A percentile compares a stretch with the other conserved stretches of the same genome.
Conservation (phyloP, 1,139 yeast species). For the Yamadazyma dushanensis region DNA sequence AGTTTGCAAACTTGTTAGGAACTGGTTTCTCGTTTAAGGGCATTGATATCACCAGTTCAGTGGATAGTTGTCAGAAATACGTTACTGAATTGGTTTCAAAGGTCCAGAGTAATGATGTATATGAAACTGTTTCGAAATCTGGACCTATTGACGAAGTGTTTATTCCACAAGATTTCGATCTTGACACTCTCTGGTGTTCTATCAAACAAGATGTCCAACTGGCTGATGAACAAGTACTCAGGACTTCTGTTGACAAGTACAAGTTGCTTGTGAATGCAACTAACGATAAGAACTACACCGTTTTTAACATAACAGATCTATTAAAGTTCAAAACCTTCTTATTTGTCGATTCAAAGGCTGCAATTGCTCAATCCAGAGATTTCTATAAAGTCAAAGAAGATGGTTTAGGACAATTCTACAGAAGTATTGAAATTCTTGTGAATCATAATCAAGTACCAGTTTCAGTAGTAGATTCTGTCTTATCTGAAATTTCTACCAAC, state of each 20-base stretch:
- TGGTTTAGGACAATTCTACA: conserved; percentile 35
- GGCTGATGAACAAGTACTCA: conserved; percentile 26
- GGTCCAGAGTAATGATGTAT: conserved; percentile 8
- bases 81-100: conserved; percentile 1
- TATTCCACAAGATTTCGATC: conserved; percentile 1
- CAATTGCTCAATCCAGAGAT: conserved; percentile 19
- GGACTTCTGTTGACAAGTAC: conserved; percentile 29
- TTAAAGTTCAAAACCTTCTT: conserved; percentile 20
- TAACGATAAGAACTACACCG: neutral
- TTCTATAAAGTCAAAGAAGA: conserved; percentile 49
- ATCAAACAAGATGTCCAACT: conserved; percentile 27
- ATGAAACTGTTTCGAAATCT: conserved; percentile 10
- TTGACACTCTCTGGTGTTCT: conserved; percentile 19
- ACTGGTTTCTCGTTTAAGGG: conserved; percentile 1
- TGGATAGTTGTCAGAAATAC: neutral
- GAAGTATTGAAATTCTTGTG: conserved; percentile 15
- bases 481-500: conserved; percentile 19
- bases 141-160: neutral
- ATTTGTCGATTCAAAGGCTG: conserved; percentile 24
- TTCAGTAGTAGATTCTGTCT: conserved; percentile 5
- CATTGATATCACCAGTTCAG: neutral
- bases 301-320: conserved; percentile 10
- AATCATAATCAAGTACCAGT: conserved; percentile 1
- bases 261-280: conserved; percentile 31
- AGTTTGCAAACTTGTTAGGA: conserved; percentile 14